phyloP scores from a whole-genome alignment of 352 stramenopile genomes.

The Pythium graminicola region DNA sequence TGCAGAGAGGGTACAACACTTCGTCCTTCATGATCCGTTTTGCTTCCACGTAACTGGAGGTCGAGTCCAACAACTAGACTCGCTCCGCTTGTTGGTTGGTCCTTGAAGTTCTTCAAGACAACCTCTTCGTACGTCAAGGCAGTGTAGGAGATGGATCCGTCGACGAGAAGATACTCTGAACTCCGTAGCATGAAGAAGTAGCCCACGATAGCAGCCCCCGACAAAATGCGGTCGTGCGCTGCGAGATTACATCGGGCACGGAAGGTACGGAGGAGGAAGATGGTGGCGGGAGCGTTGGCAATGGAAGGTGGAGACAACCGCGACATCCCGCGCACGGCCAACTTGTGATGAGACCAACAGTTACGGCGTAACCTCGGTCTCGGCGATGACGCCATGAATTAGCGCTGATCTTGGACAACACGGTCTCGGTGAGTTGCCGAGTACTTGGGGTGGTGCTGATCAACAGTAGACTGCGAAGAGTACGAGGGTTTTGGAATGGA shows the following conservation, averaged over 20 bases:
- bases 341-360: no score
- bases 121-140: constrained; percentile 4
- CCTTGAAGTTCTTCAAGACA: not conserved
- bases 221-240: constrained; percentile 27
- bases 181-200: constrained; percentile 8
- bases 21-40: constrained; percentile 20
- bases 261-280: constrained; percentile 16
- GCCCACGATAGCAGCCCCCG: constrained; percentile 20
- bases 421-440: constrained; percentile 20
- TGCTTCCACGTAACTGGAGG: constrained; percentile 18
- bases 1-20: not conserved
- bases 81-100: not conserved
- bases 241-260: constrained; percentile 16
- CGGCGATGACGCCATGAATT: constrained; percentile 19
- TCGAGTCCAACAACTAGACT: not conserved
- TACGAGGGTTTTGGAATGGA: constrained; percentile 6
- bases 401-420: constrained; percentile 24
- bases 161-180: constrained; percentile 16
- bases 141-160: not conserved
- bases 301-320: constrained; percentile 10
- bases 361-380: constrained; percentile 16
- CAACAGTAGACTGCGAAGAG: constrained; percentile 12
- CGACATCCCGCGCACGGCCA: constrained; percentile 24
- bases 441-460: not conserved
- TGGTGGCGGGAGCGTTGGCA: constrained; percentile 16